phyloP scores from a whole-genome alignment of 2,329 filamentous ascomycete species.

The Calonectria pseudoturangicola region DNA sequence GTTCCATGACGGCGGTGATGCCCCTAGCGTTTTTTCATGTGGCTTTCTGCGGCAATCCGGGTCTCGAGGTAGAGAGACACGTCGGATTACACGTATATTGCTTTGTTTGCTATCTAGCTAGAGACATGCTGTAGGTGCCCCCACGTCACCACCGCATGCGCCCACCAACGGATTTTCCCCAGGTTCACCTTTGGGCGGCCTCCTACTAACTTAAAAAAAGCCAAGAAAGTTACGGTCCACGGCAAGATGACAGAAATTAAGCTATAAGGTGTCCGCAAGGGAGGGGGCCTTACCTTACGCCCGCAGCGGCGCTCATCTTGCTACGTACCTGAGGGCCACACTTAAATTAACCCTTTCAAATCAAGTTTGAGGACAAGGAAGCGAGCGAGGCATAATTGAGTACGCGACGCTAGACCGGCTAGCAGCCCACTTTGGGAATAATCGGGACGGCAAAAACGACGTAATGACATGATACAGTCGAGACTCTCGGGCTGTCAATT shows the following conservation, averaged over 20 bases:
- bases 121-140: not conserved
- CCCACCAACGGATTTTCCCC: slow-evolving; percentile 17
- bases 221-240: slow-evolving; percentile 20
- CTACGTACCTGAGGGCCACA: not conserved
- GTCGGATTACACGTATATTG: not conserved
- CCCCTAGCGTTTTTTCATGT: not conserved
- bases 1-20: slow-evolving; percentile 5
- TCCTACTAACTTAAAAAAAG: slow-evolving; percentile 34
- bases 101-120: not conserved
- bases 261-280: slow-evolving; percentile 13
- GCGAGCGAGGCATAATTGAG: slow-evolving; percentile 21
- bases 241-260: slow-evolving; percentile 11
- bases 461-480: slow-evolving; percentile 48
- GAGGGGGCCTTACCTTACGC: slow-evolving; percentile 1
- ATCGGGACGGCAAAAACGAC: slow-evolving; percentile 36
- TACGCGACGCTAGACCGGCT: slow-evolving; percentile 36
- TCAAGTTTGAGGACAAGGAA: slow-evolving; percentile 30
- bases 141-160: not conserved
- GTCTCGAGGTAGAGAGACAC: not conserved
- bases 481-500: slow-evolving; percentile 24
- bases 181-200: slow-evolving; percentile 39
- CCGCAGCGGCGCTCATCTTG: slow-evolving; percentile 1
- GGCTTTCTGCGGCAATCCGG: slow-evolving; percentile 14
- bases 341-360: slow-evolving; percentile 18
- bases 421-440: slow-evolving; percentile 40